Percentiles rank a stretch among this genome's conserved stretches.
Evolutionary conservation across 2,329 filamentous ascomycete genomes (phyloP).

Genomic region (Penicillium decumbens): DNA sequence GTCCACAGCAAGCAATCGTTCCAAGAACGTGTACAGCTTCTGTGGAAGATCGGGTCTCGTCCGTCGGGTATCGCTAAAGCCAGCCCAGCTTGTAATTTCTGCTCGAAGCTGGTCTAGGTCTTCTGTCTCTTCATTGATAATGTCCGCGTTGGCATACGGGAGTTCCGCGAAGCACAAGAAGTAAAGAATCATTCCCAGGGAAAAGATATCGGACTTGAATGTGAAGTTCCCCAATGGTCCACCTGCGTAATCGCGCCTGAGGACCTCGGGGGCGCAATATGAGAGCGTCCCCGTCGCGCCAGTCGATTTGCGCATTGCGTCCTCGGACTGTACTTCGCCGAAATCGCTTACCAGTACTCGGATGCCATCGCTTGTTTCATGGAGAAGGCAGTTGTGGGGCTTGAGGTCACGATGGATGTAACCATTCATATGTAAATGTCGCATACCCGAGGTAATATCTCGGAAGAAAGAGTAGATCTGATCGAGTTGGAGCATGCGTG

Average conservation of each 20-base stretch:
- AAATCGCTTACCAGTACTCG: slow-evolving; percentile 94
- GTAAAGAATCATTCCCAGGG: slow-evolving; percentile 94
- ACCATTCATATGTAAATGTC: slow-evolving; percentile 81
- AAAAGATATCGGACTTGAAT: slow-evolving; percentile 97
- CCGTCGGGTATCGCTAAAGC: slow-evolving; percentile 72
- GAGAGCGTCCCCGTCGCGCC: slow-evolving; percentile 95
- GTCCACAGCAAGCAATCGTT: slow-evolving; percentile 71
- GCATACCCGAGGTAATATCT: slow-evolving; percentile 87
- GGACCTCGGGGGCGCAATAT: slow-evolving; percentile 92
- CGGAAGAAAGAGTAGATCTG: slow-evolving; percentile 96
- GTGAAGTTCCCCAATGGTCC: slow-evolving; percentile 89
- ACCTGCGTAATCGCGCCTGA: slow-evolving; percentile 58
- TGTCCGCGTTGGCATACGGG: slow-evolving; percentile 79
- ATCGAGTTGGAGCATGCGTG: slow-evolving; percentile 66
- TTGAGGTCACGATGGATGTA: slow-evolving; percentile 97
- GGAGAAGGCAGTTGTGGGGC: slow-evolving; percentile 88
- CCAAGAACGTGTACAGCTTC: slow-evolving; percentile 78
- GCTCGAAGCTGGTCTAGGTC: slow-evolving; percentile 77
- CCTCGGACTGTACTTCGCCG: slow-evolving; percentile 86
- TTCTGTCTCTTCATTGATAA: slow-evolving; percentile 84
- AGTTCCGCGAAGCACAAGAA: slow-evolving; percentile 93
- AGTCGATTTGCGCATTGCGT: slow-evolving; percentile 76
- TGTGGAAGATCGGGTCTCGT: slow-evolving; percentile 77
- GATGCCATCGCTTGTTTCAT: slow-evolving; percentile 66
- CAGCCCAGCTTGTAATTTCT: slow-evolving; percentile 83